Evolutionary conservation across 306 rosid species (phyloP), one percentile per base, ranked within the genome.

Genomic region (Vigna radiata): DNA sequence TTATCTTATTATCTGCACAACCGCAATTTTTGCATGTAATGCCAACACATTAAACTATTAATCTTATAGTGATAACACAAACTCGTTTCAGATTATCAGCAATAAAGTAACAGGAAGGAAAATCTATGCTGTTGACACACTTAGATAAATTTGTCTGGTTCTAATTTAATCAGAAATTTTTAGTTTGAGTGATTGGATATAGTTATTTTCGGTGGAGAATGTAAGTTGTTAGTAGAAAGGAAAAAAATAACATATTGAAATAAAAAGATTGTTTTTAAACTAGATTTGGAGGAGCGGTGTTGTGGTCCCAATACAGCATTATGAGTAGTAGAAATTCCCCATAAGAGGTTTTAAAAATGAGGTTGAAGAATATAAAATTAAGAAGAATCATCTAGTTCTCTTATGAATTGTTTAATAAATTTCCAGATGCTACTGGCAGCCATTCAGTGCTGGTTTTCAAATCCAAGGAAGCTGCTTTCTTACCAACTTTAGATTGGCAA

Each of bases 221-320:
- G 11, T 39, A 8, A 8, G 11, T 39, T 7, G 11, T 39, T 39
- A 8, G 8, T 39, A 8, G 3, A 7, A 39, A 39, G 11, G 44
- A 39, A 39, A 2, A 39, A 0, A 39, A 39, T 1, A 39, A 39
- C 44, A 8, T 39, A 39, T 7, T 37, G 7, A 37, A 37, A 39
- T 39, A 41, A 2, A 9, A 41, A 41, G 46, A 44, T 44, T 11
- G 49, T n/a, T 76, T 14, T 65, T 48, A 17, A 48, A 29, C 33
- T 68, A 56, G 61, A 68, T 64, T 46, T 65, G 76, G 65, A 63
- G 21, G 44, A 76, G 60, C 75, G 1, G 76, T 73, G 23, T 81
- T 50, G 74, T 77, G 81, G 83, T 81, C 72, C 83, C 74, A 55
- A 64, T 25, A 36, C n/a, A 53, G 68, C 70, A 77, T 60, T 7